A percentile compares a stretch with the other conserved stretches of the same genome.
phyloP scores from a whole-genome alignment of 164 flowering plant genomes.

The Vitis vinifera region DNA sequence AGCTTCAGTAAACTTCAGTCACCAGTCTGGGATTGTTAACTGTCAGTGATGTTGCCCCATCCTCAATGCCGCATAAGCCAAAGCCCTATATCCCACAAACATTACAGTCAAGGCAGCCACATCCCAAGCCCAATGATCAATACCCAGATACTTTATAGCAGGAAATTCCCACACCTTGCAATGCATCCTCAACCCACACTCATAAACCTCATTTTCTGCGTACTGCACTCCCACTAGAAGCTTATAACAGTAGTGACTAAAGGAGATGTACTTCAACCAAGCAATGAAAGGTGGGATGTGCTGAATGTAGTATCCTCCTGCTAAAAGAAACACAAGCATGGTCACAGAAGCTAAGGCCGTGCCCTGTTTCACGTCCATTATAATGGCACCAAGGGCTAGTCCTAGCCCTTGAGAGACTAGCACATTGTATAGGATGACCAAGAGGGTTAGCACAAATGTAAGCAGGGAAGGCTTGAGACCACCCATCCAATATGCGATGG shows the following conservation, averaged over 20 bases:
- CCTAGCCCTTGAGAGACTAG: constrained; percentile 89
- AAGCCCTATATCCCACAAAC: constrained; percentile 75
- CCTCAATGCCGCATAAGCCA: constrained; percentile 79
- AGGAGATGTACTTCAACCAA: constrained; percentile 83
- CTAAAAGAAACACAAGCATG: constrained; percentile 78
- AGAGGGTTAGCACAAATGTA: constrained; percentile 55
- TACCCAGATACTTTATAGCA: constrained; percentile 48
- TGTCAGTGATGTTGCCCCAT: constrained; percentile 41
- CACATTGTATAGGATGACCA: constrained; percentile 69
- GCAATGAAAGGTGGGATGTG: constrained; percentile 70
- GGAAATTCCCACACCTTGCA: constrained; percentile 70
- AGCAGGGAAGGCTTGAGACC: constrained; percentile 69
- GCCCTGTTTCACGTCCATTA: constrained; percentile 83
- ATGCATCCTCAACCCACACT: constrained; percentile 47
- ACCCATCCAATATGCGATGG: constrained; percentile 81
- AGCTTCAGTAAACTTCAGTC: neutral
- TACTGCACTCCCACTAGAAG: constrained; percentile 82
- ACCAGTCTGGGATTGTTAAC: neutral
- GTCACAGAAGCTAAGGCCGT: constrained; percentile 78
- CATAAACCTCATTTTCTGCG: constrained; percentile 49
- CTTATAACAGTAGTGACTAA: constrained; percentile 84
- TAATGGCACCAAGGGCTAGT: constrained; percentile 81
- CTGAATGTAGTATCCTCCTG: constrained; percentile 90
- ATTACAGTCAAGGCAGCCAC: constrained; percentile 65
- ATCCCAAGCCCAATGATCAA: constrained; percentile 43